Evolutionary conservation across 805 yeast species (phyloP), one percentile per base, ranked within the genome.

Genomic region (Saccharomycopsis babjevae): DNA sequence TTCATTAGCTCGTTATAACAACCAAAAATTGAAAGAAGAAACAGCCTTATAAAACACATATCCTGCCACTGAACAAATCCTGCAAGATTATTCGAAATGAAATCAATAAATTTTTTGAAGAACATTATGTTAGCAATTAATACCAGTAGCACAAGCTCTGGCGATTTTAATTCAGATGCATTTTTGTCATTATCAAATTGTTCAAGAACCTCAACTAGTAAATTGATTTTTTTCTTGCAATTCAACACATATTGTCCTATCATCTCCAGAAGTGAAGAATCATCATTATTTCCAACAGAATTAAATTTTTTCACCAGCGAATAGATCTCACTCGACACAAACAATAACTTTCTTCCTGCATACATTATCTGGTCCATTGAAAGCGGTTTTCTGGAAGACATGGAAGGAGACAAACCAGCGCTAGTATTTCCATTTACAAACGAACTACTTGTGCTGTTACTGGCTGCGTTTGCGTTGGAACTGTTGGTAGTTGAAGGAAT

Each of bases 261-360:
- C 20, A 58, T 52, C 15, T 39, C 42, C 56, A 34, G 40, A 15
- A 46, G 38, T 18, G 54, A 52, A 7, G 30, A 11, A 11, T 60
- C 58, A 3, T 42, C 52, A 16, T 54, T 58, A 15, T 58, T 59
- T 15, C 52, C 61, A 20, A 61, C 58, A 13, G 52, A 38, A 7
- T 78, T 75, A 62, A 78, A 75, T 56, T 80, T 64, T 58, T 78
- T 70, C 3, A 79, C 70, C 2, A 80, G 76, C 7, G 77, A 73
- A 65, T 78, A 81, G 16, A 78, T 67, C 62, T 78, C 81, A 63
- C 79, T 77, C 57, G 77, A 75, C 0, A 78, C 71, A 66, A 78
- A 78, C 34, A 78, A 67, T n/a, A 79, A 67, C 64, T 78, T 79
- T 57, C 80, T 46, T 25, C 52, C 52, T 11, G 32, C 32, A 22